Percentiles rank a stretch among this genome's conserved stretches.
phyloP scores from a whole-genome alignment of 805 yeast species.

The Cyberlindnera mrakii region DNA sequence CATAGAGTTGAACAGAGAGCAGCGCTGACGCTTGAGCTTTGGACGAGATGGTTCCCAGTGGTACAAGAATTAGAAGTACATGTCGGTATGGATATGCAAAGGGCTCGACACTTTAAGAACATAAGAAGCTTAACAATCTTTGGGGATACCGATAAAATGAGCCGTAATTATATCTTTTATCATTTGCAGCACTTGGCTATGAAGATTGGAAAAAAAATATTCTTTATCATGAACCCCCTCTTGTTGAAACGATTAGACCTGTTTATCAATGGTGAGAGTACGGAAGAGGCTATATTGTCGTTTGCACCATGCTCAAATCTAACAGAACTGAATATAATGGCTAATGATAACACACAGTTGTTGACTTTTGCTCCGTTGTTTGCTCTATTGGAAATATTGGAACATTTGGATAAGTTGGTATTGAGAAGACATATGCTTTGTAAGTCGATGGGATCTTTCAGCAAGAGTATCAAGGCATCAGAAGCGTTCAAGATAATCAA shows the following conservation, averaged over 20 bases:
- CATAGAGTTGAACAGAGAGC: neutral
- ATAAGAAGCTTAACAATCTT: neutral
- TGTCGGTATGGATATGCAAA: neutral
- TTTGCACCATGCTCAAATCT: neutral
- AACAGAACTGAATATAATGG: constrained; percentile 1
- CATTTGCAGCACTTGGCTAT: neutral
- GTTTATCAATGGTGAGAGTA: neutral
- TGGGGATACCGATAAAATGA: neutral
- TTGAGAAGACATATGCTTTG: neutral
- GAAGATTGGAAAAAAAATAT: neutral
- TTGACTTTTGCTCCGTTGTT: neutral
- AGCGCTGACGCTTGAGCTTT: neutral
- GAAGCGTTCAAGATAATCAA: neutral
- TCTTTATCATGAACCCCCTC: neutral
- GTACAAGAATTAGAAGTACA: neutral
- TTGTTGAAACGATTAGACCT: neutral
- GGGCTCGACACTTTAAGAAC: neutral
- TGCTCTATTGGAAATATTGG: neutral
- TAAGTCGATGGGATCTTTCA: neutral
- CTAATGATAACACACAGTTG: constrained; percentile 1
- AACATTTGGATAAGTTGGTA: neutral
- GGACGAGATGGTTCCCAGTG: neutral
- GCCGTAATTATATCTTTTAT: neutral
- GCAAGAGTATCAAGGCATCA: neutral
- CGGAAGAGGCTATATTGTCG: neutral